A percentile compares a stretch with the other conserved stretches of the same genome.
These are phyloP conservation scores for Aspergillus tamarii DNA, from an alignment of 2,329 filamentous ascomycete genomes.

Conservation along the genomic window DNA sequence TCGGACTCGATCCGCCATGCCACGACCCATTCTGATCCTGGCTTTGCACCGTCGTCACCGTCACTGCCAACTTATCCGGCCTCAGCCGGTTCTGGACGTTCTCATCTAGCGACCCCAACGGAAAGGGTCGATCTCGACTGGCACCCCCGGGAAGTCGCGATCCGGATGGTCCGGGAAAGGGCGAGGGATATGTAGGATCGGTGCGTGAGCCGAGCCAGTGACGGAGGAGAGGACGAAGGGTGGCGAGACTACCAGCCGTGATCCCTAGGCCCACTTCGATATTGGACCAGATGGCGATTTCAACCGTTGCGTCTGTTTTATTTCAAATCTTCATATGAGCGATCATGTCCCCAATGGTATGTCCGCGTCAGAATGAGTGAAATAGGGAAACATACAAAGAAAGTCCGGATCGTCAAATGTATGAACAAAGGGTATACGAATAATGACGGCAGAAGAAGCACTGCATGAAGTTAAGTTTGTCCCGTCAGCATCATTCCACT, in stretches of 20 bases:
- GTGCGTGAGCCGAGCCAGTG: slow-evolving; percentile 27
- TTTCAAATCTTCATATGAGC: not conserved
- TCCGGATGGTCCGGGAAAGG: slow-evolving; percentile 22
- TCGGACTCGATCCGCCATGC: slow-evolving; percentile 23
- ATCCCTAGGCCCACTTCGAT: slow-evolving; percentile 43
- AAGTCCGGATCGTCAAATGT: slow-evolving; percentile 42
- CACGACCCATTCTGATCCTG: slow-evolving; percentile 25
- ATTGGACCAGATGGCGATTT: slow-evolving; percentile 46
- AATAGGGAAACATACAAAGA: slow-evolving; percentile 29
- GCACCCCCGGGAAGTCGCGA: slow-evolving; percentile 22
- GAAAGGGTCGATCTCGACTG: slow-evolving; percentile 24
- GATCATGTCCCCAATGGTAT: not conserved
- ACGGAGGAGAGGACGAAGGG: slow-evolving; percentile 52
- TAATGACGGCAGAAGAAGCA: slow-evolving; percentile 50
- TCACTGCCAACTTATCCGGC: slow-evolving; percentile 34
- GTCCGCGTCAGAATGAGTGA: too few species aligned
- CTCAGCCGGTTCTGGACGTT: slow-evolving; percentile 23
- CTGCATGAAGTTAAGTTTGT: slow-evolving; percentile 14
- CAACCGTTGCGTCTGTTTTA: slow-evolving; percentile 46
- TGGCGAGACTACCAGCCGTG: slow-evolving; percentile 52
- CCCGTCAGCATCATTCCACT: not conserved
- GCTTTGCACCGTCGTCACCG: slow-evolving; percentile 34
- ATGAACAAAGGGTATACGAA: slow-evolving; percentile 48
- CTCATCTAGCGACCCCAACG: slow-evolving; percentile 32
- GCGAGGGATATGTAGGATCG: slow-evolving; percentile 24